These are phyloP conservation scores for Sugiyamaella americana DNA, from an alignment of 805 yeast species.

Conservation along the genomic window DNA sequence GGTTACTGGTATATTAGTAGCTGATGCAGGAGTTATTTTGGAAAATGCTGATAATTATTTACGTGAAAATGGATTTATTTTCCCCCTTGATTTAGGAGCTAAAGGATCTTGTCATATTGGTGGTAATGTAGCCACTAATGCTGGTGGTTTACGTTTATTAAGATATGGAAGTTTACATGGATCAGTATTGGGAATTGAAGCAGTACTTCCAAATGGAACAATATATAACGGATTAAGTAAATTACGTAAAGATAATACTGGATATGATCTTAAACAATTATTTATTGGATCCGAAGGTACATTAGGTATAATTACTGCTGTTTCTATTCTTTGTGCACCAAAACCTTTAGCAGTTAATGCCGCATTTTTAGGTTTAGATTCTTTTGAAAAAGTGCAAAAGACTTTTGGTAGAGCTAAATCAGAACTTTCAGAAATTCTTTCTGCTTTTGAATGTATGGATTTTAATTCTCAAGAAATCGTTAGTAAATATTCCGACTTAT, in stretches of 20 bases:
- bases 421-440: constrained; percentile 76
- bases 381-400: constrained; percentile 77
- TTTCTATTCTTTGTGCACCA: constrained; percentile 83
- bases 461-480: constrained; percentile 45
- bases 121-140: constrained; percentile 92
- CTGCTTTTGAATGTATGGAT: constrained; percentile 96
- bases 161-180: constrained; percentile 94
- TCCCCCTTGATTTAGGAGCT: constrained; percentile 93
- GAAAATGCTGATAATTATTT: constrained; percentile 77
- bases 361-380: constrained; percentile 76
- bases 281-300: constrained; percentile 95
- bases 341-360: constrained; percentile 83
- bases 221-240: constrained; percentile 73
- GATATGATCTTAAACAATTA: constrained; percentile 85
- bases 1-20: constrained; percentile 77
- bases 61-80: constrained; percentile 78
- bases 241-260: constrained; percentile 90
- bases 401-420: constrained; percentile 71
- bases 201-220: constrained; percentile 86
- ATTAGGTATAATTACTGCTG: constrained; percentile 83
- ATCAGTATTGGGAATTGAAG: constrained; percentile 83
- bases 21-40: constrained; percentile 85
- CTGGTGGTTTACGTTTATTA: constrained; percentile 85
- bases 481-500: constrained; percentile 43
- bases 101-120: constrained; percentile 96